Base-by-base conservation (phyloP, 768 basidiomycete species). In the Cystoderma amianthinum region DNA sequence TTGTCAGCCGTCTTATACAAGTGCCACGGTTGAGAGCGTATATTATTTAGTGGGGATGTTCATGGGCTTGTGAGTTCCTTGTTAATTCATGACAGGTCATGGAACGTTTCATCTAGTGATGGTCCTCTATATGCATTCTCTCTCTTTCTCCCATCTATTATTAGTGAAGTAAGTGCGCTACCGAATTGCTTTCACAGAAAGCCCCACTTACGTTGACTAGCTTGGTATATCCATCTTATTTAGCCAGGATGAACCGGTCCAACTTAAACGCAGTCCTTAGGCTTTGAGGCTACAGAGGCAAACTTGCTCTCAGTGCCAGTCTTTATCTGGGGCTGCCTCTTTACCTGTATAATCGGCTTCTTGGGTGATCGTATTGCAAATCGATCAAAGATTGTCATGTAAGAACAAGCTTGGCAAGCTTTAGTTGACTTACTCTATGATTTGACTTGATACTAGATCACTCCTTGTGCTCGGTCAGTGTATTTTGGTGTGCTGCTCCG, bases 231-330 rank as follows among this genome's bases (percentile, higher is more conserved):
- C n/a, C n/a, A n/a, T n/a, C n/a, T n/a, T n/a, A n/a, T n/a, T n/a
- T n/a, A n/a, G n/a, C n/a, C n/a, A n/a, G n/a, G n/a, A n/a, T n/a
- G n/a, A n/a, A n/a, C n/a, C n/a, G n/a, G n/a, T n/a, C n/a, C n/a
- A n/a, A n/a, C n/a, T n/a, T n/a, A n/a, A n/a, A n/a, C n/a, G n/a
- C n/a, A n/a, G n/a, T n/a, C 15, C 18, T 28, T 39, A 74, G 82
- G 80, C 3, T 84, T 72, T 61, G 57, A 61, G 28, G 76, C 82
- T 9, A 86, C 82, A 1, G 58, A 65, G 18, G 83, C 85, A 2
- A 88, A 89, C 52, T 56, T 89, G 9, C 65, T 90, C 12, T 83
- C 82, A 0, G 84, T 88, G 2, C 85, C 86, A 1, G 81, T 87
- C 21, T 88, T 88, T 52, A 74, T 70, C 4, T 85, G 81, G 74